These are phyloP conservation scores for Dioscorea alata DNA, from an alignment of 106 monocot genomes.

Conservation along the genomic window DNA sequence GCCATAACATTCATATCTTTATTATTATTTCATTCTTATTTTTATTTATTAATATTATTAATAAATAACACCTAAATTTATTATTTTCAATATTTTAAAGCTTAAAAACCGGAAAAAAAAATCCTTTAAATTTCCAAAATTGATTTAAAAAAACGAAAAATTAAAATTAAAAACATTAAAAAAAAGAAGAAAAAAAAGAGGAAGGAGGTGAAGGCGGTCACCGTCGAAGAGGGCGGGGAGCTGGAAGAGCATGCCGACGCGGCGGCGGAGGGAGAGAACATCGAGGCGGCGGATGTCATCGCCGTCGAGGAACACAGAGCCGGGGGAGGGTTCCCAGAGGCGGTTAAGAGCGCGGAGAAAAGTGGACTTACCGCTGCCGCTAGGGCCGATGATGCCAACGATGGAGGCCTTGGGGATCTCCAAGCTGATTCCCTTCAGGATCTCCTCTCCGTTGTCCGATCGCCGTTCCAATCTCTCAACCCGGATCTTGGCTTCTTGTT, in stretches of 20 bases:
- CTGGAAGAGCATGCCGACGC: constrained; percentile 96
- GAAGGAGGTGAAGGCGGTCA: not conserved
- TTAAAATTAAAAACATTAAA: not conserved
- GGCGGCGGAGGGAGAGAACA: constrained; percentile 69
- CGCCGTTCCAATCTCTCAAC: constrained; percentile 31
- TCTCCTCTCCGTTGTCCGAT: constrained; percentile 43
- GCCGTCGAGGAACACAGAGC: constrained; percentile 68
- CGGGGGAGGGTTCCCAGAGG: constrained; percentile 75
- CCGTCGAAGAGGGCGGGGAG: constrained; percentile 80
- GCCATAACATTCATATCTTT: too few species aligned
- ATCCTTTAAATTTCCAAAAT: too few species aligned
- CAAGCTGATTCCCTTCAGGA: constrained; percentile 45
- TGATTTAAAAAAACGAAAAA: too few species aligned
- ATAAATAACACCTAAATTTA: too few species aligned
- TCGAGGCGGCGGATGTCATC: constrained; percentile 56
- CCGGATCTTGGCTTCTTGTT: constrained; percentile 32
- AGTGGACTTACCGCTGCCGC: constrained; percentile 93
- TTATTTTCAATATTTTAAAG: too few species aligned
- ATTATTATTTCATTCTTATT: too few species aligned
- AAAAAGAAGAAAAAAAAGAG: not conserved
- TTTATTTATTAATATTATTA: too few species aligned
- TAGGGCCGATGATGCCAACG: constrained; percentile 83
- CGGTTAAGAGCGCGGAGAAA: constrained; percentile 84
- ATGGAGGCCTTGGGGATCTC: constrained; percentile 53
- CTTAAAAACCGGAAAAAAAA: too few species aligned